These are phyloP conservation scores for Gossypium trilobum DNA, from an alignment of 441 rosid species.

Conservation along the genomic window DNA sequence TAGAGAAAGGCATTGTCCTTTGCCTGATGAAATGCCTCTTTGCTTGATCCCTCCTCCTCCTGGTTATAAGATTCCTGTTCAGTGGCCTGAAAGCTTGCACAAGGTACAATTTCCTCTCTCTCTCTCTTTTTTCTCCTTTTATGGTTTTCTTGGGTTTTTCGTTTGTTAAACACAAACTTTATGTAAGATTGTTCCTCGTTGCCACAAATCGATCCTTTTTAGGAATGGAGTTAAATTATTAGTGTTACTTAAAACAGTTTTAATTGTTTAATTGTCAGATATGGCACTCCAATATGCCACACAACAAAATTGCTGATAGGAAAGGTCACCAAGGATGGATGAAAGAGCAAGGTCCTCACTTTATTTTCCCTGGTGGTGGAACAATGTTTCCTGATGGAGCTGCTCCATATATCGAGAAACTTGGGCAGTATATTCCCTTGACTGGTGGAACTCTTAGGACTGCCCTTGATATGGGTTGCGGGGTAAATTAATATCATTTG, in stretches of 20 bases:
- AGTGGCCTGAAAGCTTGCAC: slow-evolving; percentile 86
- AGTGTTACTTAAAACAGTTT: neutral
- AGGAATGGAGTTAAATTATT: neutral
- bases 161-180: too few species aligned
- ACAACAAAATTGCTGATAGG: slow-evolving; percentile 83
- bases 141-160: too few species aligned
- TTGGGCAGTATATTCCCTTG: slow-evolving; percentile 73
- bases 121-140: too few species aligned
- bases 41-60: slow-evolving; percentile 75
- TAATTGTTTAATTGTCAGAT: slow-evolving; percentile 36
- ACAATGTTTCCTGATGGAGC: slow-evolving; percentile 98
- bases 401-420: slow-evolving; percentile 69
- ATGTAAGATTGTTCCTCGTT: neutral
- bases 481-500: slow-evolving; percentile 40
- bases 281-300: slow-evolving; percentile 92
- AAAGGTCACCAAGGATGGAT: slow-evolving; percentile 99
- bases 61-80: slow-evolving; percentile 41
- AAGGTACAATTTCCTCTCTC: slow-evolving; percentile 36
- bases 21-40: slow-evolving; percentile 67
- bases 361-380: slow-evolving; percentile 86
- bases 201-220: neutral
- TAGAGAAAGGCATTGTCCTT: slow-evolving; percentile 85
- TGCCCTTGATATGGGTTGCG: slow-evolving; percentile 95
- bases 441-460: slow-evolving; percentile 63
- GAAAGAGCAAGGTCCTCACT: slow-evolving; percentile 72